Percentiles rank a stretch among this genome's conserved stretches.
Conservation (phyloP, 2,329 filamentous ascomycete genomes). For the Delphinella strobiligena region DNA sequence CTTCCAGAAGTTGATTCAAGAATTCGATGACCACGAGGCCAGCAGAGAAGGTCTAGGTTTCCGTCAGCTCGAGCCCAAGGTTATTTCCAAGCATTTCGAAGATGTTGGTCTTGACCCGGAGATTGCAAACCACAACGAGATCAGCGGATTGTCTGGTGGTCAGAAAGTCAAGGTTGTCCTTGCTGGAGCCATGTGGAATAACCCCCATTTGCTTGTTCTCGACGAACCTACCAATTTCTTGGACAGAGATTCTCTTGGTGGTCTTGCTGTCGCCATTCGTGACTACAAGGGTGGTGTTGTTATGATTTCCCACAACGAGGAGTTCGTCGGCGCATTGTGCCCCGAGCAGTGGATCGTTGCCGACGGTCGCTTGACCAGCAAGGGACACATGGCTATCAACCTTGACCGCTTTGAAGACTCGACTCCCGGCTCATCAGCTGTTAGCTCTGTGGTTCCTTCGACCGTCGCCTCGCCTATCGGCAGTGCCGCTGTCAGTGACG, state of each 20-base stretch:
- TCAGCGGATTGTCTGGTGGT: conserved; percentile 86
- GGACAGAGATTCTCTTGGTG: conserved; percentile 92
- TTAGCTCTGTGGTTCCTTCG: conserved; percentile 22
- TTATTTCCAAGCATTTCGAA: conserved; percentile 97
- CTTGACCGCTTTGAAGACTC: conserved; percentile 81
- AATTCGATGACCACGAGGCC: conserved; percentile 97
- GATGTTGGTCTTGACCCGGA: conserved; percentile 93
- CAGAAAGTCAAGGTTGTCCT: conserved; percentile 99
- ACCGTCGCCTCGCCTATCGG: conserved; percentile 19
- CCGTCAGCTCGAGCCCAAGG: conserved; percentile 80
- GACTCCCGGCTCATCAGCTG: conserved; percentile 47
- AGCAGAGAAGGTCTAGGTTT: conserved; percentile 97
- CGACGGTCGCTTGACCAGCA: conserved; percentile 76
- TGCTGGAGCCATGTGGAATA: conserved; percentile 64
- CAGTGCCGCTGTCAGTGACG: conserved; percentile 37
- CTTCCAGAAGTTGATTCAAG: conserved; percentile 87
- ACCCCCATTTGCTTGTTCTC: conserved; percentile 90
- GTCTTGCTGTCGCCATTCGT: conserved; percentile 91
- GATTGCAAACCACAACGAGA: conserved; percentile 98
- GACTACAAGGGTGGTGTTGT: conserved; percentile 98
- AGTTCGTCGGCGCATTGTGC: conserved; percentile 92
- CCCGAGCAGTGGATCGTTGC: conserved; percentile 93
- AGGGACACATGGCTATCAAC: conserved; percentile 61
- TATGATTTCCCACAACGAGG: conserved; percentile 99
- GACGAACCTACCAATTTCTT: conserved; percentile 99